Base-by-base conservation (phyloP, 805 yeast genomes). In the Myxozyma melibiosi region DNA sequence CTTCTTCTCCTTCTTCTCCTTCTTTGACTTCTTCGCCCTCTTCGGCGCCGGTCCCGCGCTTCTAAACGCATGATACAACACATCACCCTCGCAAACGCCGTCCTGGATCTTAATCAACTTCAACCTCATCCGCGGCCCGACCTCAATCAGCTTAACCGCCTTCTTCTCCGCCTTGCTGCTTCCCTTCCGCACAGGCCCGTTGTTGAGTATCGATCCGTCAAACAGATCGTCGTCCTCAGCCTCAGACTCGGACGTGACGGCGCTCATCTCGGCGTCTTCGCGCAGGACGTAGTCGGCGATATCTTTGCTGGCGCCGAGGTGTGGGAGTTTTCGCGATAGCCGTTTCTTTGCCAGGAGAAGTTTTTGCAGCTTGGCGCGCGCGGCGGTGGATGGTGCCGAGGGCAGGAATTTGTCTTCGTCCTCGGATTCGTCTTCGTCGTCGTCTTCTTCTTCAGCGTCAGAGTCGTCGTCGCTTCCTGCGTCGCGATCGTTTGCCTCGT, bases 221-320 rank as follows among this genome's bases (percentile, higher is more conserved):
- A 89, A 92, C 51, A 86, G 79, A 25, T 84, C 88, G 64, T 91
- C 97, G 59, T 91, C 97, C 67, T 94, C 98, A 42, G 90, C 84
- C 76, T 92, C 99, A 3, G 96, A 86, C 67, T 92, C 99, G 45
- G 94, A 85, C 1, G 97, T 89, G 69, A 86, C 89, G 9, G 90
- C 97, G 34, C 55, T 45, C 51, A 56, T 41, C 24, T 62, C 49
- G 9, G 57, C 55, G 27, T 57, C 53, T 5, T 35, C 55, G 8
- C 31, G 9, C 53, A 90, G 76, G 52, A 92, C 78, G 63, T 87
- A 80, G 65, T 92, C 96, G 6, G 96, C 80, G 39, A 91, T 88
- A 70, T 91, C 98, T 39, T 76, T 75, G 44, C 84, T 84, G 37
- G 76, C 78, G 34, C 82, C 74, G 69, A 91, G 73, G 67, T 86